phyloP scores from a whole-genome alignment of 257 asterid genomes.

The Osmanthus fragrans region DNA sequence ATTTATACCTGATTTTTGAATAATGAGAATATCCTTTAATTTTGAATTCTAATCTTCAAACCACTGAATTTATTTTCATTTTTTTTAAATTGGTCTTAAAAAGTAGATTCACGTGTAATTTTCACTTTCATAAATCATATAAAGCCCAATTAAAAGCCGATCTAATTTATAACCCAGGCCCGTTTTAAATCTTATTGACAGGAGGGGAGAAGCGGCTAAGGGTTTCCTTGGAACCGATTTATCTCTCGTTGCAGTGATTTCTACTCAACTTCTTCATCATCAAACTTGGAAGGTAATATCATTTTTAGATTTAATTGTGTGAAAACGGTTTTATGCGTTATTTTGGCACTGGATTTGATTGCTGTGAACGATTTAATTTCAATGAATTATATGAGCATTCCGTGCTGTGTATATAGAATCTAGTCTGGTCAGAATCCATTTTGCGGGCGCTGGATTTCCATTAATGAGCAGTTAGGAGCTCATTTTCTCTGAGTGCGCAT shows the following conservation, averaged over 20 bases:
- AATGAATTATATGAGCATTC: background rate
- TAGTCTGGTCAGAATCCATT: background rate
- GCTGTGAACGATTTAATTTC: background rate
- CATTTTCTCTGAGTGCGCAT: background rate
- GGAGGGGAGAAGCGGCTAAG: too few species aligned
- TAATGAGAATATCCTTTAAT: too few species aligned
- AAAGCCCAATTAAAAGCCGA: too few species aligned
- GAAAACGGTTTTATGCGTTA: background rate
- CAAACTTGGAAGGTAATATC: background rate
- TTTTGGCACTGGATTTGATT: background rate
- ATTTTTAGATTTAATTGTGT: background rate
- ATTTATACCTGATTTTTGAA: too few species aligned
- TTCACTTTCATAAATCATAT: too few species aligned
- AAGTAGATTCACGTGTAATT: too few species aligned
- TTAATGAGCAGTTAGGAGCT: background rate
- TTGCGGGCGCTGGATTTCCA: background rate
- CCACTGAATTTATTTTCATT: too few species aligned
- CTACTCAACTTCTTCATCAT: background rate
- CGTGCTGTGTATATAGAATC: background rate
- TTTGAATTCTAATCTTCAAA: too few species aligned
- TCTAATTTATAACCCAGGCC: too few species aligned
- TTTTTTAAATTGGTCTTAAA: too few species aligned
- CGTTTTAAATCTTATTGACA: too few species aligned
- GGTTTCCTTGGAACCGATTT: too few species aligned
- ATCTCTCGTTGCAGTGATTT: background rate